Percentiles rank a stretch among this genome's conserved stretches.
Evolutionary conservation across 2,329 filamentous ascomycete species (phyloP).

Genomic region (Leptographium wingfieldii): DNA sequence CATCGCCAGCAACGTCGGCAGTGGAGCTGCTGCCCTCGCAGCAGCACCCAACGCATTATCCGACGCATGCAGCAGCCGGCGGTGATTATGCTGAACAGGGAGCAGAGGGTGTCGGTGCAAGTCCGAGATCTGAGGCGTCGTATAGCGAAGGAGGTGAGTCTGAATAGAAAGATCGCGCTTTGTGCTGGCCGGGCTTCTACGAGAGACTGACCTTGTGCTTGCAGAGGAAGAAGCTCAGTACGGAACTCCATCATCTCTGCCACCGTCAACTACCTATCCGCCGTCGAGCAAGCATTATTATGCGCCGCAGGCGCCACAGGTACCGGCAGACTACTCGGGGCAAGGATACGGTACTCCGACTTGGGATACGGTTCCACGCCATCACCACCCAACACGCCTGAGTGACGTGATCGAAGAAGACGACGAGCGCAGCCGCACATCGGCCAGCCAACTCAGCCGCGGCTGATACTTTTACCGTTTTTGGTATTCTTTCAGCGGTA

Average conservation of each 20-base stretch:
- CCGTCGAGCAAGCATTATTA: constrained; percentile 32
- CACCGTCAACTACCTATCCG: constrained; percentile 17
- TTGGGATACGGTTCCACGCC: constrained; percentile 61
- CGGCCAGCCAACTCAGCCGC: constrained; percentile 50
- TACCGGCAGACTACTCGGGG: constrained; percentile 49
- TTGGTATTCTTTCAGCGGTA: background rate
- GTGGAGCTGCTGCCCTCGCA: background rate
- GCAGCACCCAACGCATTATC: background rate
- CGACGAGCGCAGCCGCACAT: constrained; percentile 67
- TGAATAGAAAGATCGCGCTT: constrained; percentile 1
- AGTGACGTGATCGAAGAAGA: constrained; percentile 84
- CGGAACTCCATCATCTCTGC: constrained; percentile 36
- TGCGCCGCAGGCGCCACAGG: constrained; percentile 14
- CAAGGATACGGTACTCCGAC: constrained; percentile 52
- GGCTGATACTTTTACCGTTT: constrained; percentile 7
- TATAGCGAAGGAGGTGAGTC: constrained; percentile 44
- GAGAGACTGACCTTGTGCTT: background rate
- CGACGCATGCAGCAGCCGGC: background rate
- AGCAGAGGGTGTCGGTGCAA: background rate
- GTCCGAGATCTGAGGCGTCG: constrained; percentile 43
- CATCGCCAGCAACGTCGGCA: background rate
- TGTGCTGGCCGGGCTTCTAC: background rate
- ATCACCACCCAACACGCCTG: constrained; percentile 77
- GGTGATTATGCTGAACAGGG: background rate
- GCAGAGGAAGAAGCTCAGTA: constrained; percentile 43